phyloP scores from a whole-genome alignment of 495 filamentous ascomycete genomes.

The Xylaria sp. region DNA sequence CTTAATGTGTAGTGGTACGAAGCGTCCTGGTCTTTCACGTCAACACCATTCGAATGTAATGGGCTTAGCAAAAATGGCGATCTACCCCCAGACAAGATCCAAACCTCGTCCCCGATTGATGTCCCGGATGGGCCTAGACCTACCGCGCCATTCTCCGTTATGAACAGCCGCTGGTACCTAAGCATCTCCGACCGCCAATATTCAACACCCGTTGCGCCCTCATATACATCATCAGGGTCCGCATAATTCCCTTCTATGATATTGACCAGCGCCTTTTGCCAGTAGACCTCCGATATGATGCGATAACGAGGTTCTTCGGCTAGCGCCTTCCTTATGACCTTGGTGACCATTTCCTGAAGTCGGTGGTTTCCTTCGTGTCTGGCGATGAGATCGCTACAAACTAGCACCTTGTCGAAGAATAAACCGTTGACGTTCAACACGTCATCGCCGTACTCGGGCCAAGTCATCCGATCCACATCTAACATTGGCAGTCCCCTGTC shows the following conservation, averaged over 20 bases:
- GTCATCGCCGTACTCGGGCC: slow-evolving; percentile 14
- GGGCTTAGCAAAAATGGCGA: slow-evolving; percentile 29
- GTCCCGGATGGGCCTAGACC: slow-evolving; percentile 28
- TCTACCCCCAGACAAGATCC: slow-evolving; percentile 27
- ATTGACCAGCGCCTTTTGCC: neutral
- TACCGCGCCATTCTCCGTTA: slow-evolving; percentile 27
- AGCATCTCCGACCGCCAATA: slow-evolving; percentile 23
- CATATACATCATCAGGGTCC: neutral
- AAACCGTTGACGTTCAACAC: slow-evolving; percentile 28
- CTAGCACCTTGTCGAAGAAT: slow-evolving; percentile 25
- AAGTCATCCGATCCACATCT: neutral
- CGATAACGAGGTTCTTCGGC: slow-evolving; percentile 20
- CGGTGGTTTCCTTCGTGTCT: neutral
- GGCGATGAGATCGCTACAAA: slow-evolving; percentile 2
- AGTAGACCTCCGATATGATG: slow-evolving; percentile 24
- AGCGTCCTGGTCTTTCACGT: neutral
- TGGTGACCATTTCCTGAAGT: neutral
- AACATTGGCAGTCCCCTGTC: slow-evolving; percentile 26
- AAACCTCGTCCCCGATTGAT: slow-evolving; percentile 28
- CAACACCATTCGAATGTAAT: neutral
- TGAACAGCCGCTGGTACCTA: slow-evolving; percentile 22
- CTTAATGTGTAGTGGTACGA: slow-evolving; percentile 21
- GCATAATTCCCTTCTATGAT: slow-evolving; percentile 15
- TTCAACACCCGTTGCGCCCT: neutral
- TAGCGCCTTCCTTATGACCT: slow-evolving; percentile 7